Percentiles rank a stretch among this genome's conserved stretches.
Evolutionary conservation across 495 filamentous ascomycete species (phyloP).

Genomic region (Tuber magnatum): DNA sequence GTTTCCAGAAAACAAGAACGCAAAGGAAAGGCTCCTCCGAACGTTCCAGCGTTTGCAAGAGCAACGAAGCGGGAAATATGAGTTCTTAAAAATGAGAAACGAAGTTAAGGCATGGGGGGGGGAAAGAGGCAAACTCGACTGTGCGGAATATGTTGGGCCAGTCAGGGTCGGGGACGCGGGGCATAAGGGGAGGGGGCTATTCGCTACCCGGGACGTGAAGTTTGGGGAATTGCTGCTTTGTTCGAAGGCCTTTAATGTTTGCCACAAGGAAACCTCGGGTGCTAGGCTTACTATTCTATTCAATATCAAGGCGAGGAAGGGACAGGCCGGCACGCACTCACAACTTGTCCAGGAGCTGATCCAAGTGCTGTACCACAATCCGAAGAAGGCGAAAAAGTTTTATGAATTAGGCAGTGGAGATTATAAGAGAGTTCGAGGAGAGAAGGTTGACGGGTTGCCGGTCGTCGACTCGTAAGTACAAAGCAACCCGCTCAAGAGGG

Average conservation of each 20-base stretch:
- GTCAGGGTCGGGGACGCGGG: conserved; percentile 1
- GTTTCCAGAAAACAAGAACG: conserved; percentile 5
- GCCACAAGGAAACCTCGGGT: neutral
- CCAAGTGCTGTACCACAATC: conserved; percentile 14
- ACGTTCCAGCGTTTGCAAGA: conserved; percentile 13
- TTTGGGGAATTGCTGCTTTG: conserved; percentile 25
- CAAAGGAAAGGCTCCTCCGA: conserved; percentile 11
- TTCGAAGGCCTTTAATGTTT: conserved; percentile 19
- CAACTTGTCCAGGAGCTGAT: conserved; percentile 3
- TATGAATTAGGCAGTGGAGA: conserved; percentile 8
- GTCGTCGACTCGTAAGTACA: conserved; percentile 20
- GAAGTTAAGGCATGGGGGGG: neutral
- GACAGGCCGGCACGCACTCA: neutral
- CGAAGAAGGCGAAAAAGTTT: conserved; percentile 7
- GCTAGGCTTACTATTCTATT: neutral
- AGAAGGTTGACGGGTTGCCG: conserved; percentile 10
- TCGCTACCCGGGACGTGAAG: conserved; percentile 20
- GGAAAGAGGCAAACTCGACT: conserved; percentile 10
- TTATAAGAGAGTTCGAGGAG: conserved; percentile 11
- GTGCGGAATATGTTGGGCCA: conserved; percentile 22
- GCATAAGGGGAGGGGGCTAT: conserved; percentile 18
- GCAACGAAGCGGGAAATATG: conserved; percentile 12
- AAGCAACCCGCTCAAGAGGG: neutral
- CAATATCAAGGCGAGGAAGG: neutral
- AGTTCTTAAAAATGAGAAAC: conserved; percentile 20